phyloP scores from a whole-genome alignment of 257 asterid species.

The Hygrophila difformis region DNA sequence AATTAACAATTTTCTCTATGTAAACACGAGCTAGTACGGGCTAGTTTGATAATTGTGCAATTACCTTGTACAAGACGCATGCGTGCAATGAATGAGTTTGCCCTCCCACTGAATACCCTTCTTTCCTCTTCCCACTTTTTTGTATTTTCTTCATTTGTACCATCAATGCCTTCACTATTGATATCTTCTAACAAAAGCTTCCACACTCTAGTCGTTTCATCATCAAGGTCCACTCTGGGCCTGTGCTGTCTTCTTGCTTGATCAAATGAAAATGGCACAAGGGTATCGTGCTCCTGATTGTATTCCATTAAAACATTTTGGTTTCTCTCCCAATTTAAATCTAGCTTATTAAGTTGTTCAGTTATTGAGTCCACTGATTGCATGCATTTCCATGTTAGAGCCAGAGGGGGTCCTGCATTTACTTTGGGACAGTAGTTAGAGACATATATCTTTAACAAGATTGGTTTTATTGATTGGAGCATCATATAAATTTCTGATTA shows the following conservation, averaged over 20 bases:
- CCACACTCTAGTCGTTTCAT: conserved; percentile 61
- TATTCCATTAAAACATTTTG: conserved; percentile 24
- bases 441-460: conserved; percentile 5
- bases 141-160: conserved; percentile 42
- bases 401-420: conserved; percentile 52
- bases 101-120: conserved; percentile 50
- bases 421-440: conserved; percentile 15
- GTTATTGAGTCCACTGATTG: conserved; percentile 40
- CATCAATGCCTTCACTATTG: conserved; percentile 46
- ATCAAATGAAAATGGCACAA: conserved; percentile 53
- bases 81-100: conserved; percentile 62
- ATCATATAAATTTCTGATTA: conserved; percentile 17
- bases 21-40: conserved; percentile 3
- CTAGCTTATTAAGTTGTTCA: conserved; percentile 43
- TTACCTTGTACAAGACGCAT: conserved; percentile 80
- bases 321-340: conserved; percentile 34
- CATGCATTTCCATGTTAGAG: conserved; percentile 40
- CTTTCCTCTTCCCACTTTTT: conserved; percentile 66
- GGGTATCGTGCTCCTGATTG: conserved; percentile 39
- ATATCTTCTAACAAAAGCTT: conserved; percentile 48
- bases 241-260: conserved; percentile 46
- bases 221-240: conserved; percentile 70
- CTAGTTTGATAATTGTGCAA: neutral
- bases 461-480: conserved; percentile 8
- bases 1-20: no score